Evolutionary conservation across 1,284 basidiomycete species (phyloP), one percentile per base, ranked within the genome.

Genomic region (Pseudozyma hubeiensis): DNA sequence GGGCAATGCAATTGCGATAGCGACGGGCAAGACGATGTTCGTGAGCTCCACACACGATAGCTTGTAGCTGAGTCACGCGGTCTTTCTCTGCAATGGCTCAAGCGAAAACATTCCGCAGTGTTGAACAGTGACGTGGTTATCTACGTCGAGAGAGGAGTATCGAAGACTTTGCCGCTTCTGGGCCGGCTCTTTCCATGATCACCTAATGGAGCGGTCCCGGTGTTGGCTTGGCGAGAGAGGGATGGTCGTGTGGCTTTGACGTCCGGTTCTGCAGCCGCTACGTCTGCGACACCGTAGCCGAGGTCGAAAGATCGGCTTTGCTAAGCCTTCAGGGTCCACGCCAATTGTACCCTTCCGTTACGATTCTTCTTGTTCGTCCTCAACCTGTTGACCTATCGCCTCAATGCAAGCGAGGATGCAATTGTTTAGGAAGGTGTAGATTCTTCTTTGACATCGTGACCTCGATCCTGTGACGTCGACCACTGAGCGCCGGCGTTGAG

Each of bases 231-330:
- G 24, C 4, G 24, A 24, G 24, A 24, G 24, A 37, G 35, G 35
- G 14, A 14, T 9, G 35, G 2, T 37, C 10, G 35, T 41, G 43
- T 44, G 43, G 43, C 43, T 53, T 24, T 53, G 51, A 43, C 51
- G 40, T 43, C 14, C 30, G 30, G 40, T 24, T 33, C 13, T 52
- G 56, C 53, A 47, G 51, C 49, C 56, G 66, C 55, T 53, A 63
- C 17, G 35, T n/a, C 40, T 2, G 8, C 8, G 31, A 48, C 29
- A 39, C 66, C 66, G 66, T 69, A 60, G 66, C 66, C 66, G 66
- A 69, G 66, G 40, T 40, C n/a, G 8, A 47, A 54, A 40, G 61
- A 57, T 64, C 66, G 66, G 61, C 44, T 69, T 69, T 64, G 66
- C 66, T 69, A 69, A 69, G 52, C 53, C 52, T 30, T 51, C 57